Percentiles rank a stretch among this genome's conserved stretches.
These are phyloP conservation scores for Neotropicomus parvogracilis DNA, from an alignment of 1,284 basidiomycete genomes.

Conservation along the genomic window DNA sequence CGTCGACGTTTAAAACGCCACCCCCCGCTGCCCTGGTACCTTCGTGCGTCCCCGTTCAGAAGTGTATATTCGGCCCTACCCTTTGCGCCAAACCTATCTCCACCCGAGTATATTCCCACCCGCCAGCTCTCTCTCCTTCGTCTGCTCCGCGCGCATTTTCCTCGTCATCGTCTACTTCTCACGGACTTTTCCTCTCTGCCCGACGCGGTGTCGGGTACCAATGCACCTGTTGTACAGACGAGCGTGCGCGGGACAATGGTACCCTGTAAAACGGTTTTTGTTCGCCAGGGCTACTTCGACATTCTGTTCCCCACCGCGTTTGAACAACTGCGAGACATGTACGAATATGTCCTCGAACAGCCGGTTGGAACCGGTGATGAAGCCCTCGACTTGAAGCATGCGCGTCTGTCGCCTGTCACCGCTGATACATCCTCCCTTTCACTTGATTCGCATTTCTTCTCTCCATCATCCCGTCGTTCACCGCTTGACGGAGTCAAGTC, in stretches of 20 bases:
- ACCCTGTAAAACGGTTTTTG: conserved; percentile 87
- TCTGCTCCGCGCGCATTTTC: conserved; percentile 82
- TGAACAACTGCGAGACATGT: conserved; percentile 79
- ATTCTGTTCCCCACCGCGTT: conserved; percentile 99
- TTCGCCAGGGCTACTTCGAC: conserved; percentile 96
- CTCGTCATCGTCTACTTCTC: conserved; percentile 86
- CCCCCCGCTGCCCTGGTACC: conserved; percentile 54
- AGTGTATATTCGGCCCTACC: conserved; percentile 69
- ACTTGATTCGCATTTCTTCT: conserved; percentile 66
- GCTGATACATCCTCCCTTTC: conserved; percentile 47
- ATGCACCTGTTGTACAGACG: conserved; percentile 96
- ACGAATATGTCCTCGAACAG: conserved; percentile 74
- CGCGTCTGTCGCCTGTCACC: conserved; percentile 46
- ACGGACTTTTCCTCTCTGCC: conserved; percentile 91
- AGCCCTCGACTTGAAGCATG: conserved; percentile 28
- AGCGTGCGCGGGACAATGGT: conserved; percentile 81
- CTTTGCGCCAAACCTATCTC: conserved; percentile 88
- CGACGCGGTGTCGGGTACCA: conserved; percentile 80
- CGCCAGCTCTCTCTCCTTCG: conserved; percentile 84
- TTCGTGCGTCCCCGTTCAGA: conserved; percentile 53
- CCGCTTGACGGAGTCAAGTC: conserved; percentile 66
- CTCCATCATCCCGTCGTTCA: conserved; percentile 54
- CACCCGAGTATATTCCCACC: conserved; percentile 92
- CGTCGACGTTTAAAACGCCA: conserved; percentile 55
- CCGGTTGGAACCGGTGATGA: conserved; percentile 33